Conservation (phyloP, 805 yeast genomes). For the Nadsonia fulvescens region DNA sequence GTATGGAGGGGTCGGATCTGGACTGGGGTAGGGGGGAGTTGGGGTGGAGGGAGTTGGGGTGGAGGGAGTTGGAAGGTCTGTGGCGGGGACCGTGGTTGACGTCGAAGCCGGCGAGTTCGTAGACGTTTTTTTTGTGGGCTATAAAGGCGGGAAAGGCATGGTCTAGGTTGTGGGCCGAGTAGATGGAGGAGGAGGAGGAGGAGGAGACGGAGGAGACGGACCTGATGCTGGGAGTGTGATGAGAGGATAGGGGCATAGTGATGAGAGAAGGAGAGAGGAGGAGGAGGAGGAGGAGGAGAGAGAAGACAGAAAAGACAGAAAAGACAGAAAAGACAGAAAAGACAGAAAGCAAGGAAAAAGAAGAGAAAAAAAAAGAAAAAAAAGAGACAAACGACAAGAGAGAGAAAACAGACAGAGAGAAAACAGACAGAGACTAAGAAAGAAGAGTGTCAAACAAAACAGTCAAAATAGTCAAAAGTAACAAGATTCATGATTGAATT, state of each 20-base stretch:
- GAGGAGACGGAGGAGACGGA: constrained; percentile 2
- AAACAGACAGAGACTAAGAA: too few relatives aligned
- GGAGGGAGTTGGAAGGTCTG: not conserved
- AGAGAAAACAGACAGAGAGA: too few relatives aligned
- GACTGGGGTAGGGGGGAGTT: constrained; percentile 1
- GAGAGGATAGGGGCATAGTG: not conserved
- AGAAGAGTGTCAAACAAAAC: too few relatives aligned
- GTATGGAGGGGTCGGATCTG: constrained; percentile 1
- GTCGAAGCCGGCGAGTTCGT: constrained; percentile 27
- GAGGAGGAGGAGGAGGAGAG: too few relatives aligned
- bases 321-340: too few relatives aligned
- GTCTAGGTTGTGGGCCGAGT: constrained; percentile 13
- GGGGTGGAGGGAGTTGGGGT: constrained; percentile 1
- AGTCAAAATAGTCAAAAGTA: too few relatives aligned
- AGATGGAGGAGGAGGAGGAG: constrained; percentile 1
- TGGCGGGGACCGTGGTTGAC: constrained; percentile 11
- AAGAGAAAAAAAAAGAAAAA: too few relatives aligned
- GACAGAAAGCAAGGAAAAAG: too few relatives aligned
- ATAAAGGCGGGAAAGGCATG: constrained; percentile 23
- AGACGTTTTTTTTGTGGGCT: constrained; percentile 21
- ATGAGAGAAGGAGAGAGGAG: too few relatives aligned
- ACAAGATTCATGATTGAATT: too few relatives aligned
- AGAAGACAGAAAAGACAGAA: too few relatives aligned
- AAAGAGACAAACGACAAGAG: too few relatives aligned
- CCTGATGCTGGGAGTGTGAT: constrained; percentile 2